phyloP scores from a whole-genome alignment of 352 stramenopile species.

The Phytophthora foliorum region DNA sequence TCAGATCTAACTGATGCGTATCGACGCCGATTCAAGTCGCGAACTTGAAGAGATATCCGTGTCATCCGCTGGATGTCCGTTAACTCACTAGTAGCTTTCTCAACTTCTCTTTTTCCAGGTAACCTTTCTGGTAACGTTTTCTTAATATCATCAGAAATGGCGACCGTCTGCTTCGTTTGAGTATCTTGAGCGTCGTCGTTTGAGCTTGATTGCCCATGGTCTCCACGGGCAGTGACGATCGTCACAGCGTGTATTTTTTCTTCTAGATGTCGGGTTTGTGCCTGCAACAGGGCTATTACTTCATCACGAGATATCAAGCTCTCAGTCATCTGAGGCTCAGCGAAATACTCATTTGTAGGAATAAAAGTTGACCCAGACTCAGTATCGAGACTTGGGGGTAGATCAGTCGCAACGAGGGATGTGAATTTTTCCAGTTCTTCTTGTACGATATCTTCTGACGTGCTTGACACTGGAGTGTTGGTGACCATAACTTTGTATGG shows the following conservation, averaged over 20 bases:
- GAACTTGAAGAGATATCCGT: slow-evolving; percentile 22
- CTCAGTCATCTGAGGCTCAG: neutral
- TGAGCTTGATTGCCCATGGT: neutral
- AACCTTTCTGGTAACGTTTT: neutral
- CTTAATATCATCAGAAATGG: neutral
- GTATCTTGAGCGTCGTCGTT: neutral
- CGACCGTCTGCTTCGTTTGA: neutral
- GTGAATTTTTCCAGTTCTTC: neutral
- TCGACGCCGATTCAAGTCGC: slow-evolving; percentile 21
- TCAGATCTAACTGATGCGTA: slow-evolving; percentile 1
- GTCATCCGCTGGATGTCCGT: slow-evolving; percentile 13
- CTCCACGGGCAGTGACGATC: neutral
- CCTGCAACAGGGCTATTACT: slow-evolving; percentile 36
- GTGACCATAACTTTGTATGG: neutral
- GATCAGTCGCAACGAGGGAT: neutral
- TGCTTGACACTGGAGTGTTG: neutral
- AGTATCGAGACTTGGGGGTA: neutral
- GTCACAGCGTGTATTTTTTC: slow-evolving; percentile 29
- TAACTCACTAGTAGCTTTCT: slow-evolving; percentile 8
- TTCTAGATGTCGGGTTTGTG: slow-evolving; percentile 31
- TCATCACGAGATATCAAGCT: slow-evolving; percentile 39
- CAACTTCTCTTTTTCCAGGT: neutral
- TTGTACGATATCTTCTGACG: neutral
- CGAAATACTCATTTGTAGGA: neutral
- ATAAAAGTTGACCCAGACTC: neutral